Conservation (phyloP, 192 early-diverging fungal species). For the Umbelopsis sp. region DNA sequence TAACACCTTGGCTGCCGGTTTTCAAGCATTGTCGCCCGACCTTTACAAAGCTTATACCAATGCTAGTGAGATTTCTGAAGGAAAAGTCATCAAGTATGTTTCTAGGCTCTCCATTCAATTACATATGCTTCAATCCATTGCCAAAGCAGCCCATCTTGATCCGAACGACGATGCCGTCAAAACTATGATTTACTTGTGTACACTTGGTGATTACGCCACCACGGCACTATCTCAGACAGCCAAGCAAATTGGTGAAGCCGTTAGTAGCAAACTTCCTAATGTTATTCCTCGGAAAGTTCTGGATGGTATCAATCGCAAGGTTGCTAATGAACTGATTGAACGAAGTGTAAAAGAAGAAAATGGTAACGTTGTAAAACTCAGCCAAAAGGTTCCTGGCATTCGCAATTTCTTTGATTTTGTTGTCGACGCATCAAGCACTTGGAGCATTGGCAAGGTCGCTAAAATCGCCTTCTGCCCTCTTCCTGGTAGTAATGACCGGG, state of each 20-base stretch:
- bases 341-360: background rate
- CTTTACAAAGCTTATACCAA: background rate
- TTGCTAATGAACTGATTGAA: conserved; percentile 25
- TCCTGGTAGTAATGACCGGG: background rate
- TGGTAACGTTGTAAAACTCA: background rate
- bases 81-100: conserved; percentile 6
- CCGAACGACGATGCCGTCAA: conserved; percentile 30
- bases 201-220: conserved; percentile 27
- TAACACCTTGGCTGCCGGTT: conserved; percentile 35
- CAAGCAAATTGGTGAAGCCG: conserved; percentile 38
- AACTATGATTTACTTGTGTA: conserved; percentile 35
- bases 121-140: conserved; percentile 42
- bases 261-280: conserved; percentile 15
- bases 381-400: conserved; percentile 29
- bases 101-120: conserved; percentile 35
- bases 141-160: conserved; percentile 27
- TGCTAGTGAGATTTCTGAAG: background rate
- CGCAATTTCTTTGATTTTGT: conserved; percentile 37
- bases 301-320: conserved; percentile 19
- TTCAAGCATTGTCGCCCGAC: conserved; percentile 10
- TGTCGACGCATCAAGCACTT: conserved; percentile 35
- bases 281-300: conserved; percentile 34
- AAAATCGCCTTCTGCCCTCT: conserved; percentile 47
- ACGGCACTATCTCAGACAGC: conserved; percentile 31
- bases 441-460: conserved; percentile 40